Percentiles rank a stretch among this genome's conserved stretches.
Evolutionary conservation across 108 stramenopile species (phyloP).

Genomic region (Phaeodactylum tricornutum): DNA sequence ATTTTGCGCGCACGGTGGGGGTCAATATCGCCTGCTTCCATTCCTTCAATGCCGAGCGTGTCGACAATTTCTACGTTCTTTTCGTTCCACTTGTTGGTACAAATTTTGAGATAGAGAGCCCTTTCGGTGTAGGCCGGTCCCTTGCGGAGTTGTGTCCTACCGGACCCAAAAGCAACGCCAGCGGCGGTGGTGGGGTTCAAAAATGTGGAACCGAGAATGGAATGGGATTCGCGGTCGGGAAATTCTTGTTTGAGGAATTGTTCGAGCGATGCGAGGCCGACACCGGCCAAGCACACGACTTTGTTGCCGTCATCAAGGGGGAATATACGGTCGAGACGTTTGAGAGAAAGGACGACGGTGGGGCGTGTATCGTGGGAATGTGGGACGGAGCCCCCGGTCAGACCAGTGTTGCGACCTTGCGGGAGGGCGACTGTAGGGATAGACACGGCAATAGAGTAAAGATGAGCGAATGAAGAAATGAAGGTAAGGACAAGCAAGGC

Average conservation of each 20-base stretch:
- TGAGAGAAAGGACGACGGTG: constrained; percentile 56
- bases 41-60: constrained; percentile 60
- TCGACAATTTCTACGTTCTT: constrained; percentile 55
- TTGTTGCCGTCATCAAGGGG: constrained; percentile 72
- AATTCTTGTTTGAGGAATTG: constrained; percentile 38
- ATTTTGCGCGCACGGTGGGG: constrained; percentile 10
- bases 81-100: constrained; percentile 46
- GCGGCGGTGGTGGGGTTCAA: constrained; percentile 81
- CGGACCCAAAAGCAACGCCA: constrained; percentile 76
- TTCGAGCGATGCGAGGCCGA: constrained; percentile 54
- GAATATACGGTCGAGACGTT: constrained; percentile 55
- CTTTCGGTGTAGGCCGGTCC: constrained; percentile 78
- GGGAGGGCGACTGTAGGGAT: constrained; percentile 20
- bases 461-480: neutral
- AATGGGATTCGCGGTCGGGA: constrained; percentile 73
- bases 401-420: constrained; percentile 71
- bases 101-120: constrained; percentile 47
- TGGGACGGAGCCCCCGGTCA: constrained; percentile 79
- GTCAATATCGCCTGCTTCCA: constrained; percentile 40
- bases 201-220: constrained; percentile 69
- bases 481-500: neutral
- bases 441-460: neutral
- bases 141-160: constrained; percentile 72
- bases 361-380: constrained; percentile 36
- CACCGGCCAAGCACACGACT: constrained; percentile 68